phyloP scores from a whole-genome alignment of 129 eudicot species.

The Artemisia tridentata region DNA sequence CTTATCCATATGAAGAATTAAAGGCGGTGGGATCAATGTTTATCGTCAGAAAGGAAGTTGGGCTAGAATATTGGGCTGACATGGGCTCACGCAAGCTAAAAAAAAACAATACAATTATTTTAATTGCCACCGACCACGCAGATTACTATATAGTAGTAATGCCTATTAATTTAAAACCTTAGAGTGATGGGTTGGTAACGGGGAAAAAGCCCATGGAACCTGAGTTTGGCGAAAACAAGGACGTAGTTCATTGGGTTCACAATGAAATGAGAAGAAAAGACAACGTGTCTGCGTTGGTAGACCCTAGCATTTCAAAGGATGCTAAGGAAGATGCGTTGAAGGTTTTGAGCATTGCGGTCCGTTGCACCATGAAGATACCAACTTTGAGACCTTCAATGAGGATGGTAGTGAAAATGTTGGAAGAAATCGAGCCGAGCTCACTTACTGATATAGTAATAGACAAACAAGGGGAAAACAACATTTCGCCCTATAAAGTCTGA shows the following conservation, averaged over 20 bases:
- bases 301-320: conserved; percentile 39
- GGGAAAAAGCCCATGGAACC: conserved; percentile 61
- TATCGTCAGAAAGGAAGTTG: no score
- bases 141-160: no score
- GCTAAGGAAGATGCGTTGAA: conserved; percentile 42
- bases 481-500: conserved; percentile 12
- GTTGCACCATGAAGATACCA: conserved; percentile 58
- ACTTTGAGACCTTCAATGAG: conserved; percentile 64
- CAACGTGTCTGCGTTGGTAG: conserved; percentile 35
- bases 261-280: conserved; percentile 35
- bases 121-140: no score
- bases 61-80: no score
- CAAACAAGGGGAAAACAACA: conserved; percentile 16
- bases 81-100: no score
- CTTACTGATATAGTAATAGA: conserved; percentile 27
- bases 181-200: conserved; percentile 61
- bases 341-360: conserved; percentile 54
- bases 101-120: no score
- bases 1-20: no score
- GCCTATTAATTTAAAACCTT: no score
- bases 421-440: conserved; percentile 40
- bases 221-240: conserved; percentile 56
- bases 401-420: conserved; percentile 75
- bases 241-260: conserved; percentile 57
- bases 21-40: no score